Base-by-base conservation (phyloP, 2,329 filamentous ascomycete genomes). In the Aspergillus tamarii region DNA sequence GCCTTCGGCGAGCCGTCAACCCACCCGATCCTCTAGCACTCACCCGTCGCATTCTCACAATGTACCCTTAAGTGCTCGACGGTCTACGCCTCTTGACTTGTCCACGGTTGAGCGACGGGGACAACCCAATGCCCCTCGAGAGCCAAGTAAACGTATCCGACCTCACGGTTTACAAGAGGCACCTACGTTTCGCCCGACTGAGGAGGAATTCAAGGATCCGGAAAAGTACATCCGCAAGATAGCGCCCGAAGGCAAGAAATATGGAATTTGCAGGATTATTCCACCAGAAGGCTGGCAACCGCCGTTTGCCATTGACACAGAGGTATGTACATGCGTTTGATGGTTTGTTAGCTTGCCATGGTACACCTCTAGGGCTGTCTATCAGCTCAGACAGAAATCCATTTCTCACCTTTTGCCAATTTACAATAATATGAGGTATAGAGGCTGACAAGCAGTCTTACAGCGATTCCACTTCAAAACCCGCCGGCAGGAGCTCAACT, bases 401-500 rank as follows among this genome's bases (percentile, higher is more conserved):
- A 14, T 28, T 50, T 34, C 12, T 4, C 48, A 28, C 28, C 19
- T 14, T 32, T 9, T 52, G 7, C 48, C 30, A 32, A 52, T n/a
- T 32, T 8, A 52, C 19, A 50, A 16, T 50, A 28, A 26, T 63
- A 45, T 46, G 57, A 46, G 21, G 45, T 12, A 52, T 59, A 39
- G 67, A 57, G 48, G 62, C 76, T 81, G 67, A 81, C 69, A 26
- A 52, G 34, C 41, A 36, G 39, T 56, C 52, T 28, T 68, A 69
- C 75, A 97, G 94, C 92, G 89, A 79, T 99, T 99, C 74, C 95
- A 99, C 78, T 99, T 99, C 76, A 89, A 93, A 68, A 99, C 95
- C 16, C 88, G 95, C 76, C 93, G 96, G 77, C 95, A 99, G 78
- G 94, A 98, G 79, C 84, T 99, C 66, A 99, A 99, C 79, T 96